A percentile compares a stretch with the other conserved stretches of the same genome.
These are phyloP conservation scores for Penicillium palitans DNA, from an alignment of 2,329 filamentous ascomycete genomes.

Conservation along the genomic window DNA sequence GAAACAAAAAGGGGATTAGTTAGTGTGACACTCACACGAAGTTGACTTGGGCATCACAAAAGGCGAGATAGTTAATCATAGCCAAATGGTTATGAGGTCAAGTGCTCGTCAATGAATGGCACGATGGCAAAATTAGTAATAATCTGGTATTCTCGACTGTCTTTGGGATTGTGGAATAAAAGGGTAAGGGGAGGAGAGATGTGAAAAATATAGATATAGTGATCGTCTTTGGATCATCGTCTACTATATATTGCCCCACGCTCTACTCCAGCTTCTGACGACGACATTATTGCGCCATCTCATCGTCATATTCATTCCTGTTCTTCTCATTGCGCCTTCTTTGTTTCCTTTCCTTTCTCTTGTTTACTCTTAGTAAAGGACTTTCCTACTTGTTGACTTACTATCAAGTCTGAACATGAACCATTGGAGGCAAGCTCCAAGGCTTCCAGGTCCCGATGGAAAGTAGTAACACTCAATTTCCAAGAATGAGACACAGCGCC, in stretches of 20 bases:
- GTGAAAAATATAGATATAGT: background rate
- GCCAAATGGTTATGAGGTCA: background rate
- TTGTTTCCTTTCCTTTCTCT: background rate
- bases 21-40: background rate
- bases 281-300: background rate
- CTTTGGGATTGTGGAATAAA: background rate
- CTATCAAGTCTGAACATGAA: background rate
- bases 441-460: background rate
- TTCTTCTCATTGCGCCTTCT: background rate
- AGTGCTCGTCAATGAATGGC: background rate
- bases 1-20: background rate
- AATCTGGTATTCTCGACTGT: background rate
- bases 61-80: background rate
- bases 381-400: background rate
- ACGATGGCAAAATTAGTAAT: background rate
- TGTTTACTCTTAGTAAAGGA: background rate
- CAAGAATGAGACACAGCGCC: background rate
- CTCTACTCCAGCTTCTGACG: background rate
- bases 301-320: background rate
- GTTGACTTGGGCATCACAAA: background rate
- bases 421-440: background rate
- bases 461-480: background rate
- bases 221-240: background rate
- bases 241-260: background rate
- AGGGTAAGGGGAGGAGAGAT: background rate